These are phyloP conservation scores for Chaetomiaceae sp. DNA, from an alignment of 2,329 filamentous ascomycete species.

Conservation along the genomic window DNA sequence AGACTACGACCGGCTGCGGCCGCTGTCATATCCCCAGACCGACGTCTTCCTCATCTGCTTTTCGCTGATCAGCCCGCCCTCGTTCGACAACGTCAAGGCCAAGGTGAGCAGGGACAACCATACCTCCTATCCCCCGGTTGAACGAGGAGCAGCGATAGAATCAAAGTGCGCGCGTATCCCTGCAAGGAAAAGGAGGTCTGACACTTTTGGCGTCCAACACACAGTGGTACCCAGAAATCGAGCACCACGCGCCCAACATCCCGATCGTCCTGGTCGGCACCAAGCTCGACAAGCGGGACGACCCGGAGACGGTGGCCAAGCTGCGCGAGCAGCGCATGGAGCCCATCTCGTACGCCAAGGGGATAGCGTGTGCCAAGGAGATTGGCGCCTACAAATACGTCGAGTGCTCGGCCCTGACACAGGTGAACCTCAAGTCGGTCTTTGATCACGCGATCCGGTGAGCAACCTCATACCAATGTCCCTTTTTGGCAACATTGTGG, in stretches of 20 bases:
- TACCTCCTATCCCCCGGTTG: too few relatives aligned
- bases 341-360: constrained; percentile 92
- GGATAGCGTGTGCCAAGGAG: constrained; percentile 80
- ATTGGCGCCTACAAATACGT: constrained; percentile 96
- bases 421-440: constrained; percentile 95
- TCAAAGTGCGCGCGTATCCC: too few relatives aligned
- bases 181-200: background rate
- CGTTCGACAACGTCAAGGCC: constrained; percentile 97
- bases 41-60: constrained; percentile 99
- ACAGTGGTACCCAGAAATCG: constrained; percentile 96
- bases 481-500: too few relatives aligned
- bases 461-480: too few relatives aligned
- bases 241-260: constrained; percentile 90
- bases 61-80: constrained; percentile 94
- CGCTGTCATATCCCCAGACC: constrained; percentile 95
- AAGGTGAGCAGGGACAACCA: too few relatives aligned
- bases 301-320: constrained; percentile 72
- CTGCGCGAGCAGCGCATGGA: constrained; percentile 91
- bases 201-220: constrained; percentile 3
- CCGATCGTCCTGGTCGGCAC: constrained; percentile 96
- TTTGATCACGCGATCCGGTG: constrained; percentile 98
- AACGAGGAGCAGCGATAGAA: too few relatives aligned
- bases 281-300: constrained; percentile 92
- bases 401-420: constrained; percentile 94
- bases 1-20: constrained; percentile 92